A percentile compares a stretch with the other conserved stretches of the same genome.
phyloP scores from a whole-genome alignment of 768 basidiomycete species.

The Podaxis sp. region DNA sequence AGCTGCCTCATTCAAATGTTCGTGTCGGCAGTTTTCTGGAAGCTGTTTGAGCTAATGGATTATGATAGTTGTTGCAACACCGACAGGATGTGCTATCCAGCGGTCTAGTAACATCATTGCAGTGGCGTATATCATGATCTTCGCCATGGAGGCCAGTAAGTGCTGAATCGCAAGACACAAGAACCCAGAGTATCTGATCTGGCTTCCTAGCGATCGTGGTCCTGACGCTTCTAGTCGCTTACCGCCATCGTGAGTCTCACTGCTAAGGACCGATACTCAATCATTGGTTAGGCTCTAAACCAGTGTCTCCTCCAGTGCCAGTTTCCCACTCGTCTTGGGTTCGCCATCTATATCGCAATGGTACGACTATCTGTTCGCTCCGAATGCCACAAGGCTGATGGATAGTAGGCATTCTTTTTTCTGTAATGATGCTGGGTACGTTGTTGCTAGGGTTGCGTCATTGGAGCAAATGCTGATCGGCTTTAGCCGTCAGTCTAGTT shows the following conservation, averaged over 20 bases:
- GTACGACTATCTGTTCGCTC: background rate
- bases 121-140: background rate
- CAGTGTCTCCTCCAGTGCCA: background rate
- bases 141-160: background rate
- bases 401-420: background rate
- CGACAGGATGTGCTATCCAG: background rate
- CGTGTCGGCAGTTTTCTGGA: background rate
- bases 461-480: too few relatives aligned
- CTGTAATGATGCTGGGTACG: conserved; percentile 3
- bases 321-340: background rate
- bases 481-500: background rate
- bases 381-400: background rate
- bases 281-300: background rate
- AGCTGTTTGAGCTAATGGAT: background rate
- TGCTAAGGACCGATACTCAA: background rate
- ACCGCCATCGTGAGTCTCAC: background rate
- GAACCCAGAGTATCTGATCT: background rate
- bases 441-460: background rate
- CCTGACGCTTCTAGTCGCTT: background rate
- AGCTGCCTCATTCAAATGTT: background rate
- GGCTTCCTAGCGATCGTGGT: background rate
- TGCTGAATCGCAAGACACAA: background rate
- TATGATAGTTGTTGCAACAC: background rate
- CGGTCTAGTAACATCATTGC: background rate
- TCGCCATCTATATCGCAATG: background rate